Evolutionary conservation across 495 filamentous ascomycete species (phyloP).

Genomic region (Astrocystis sublimbata): DNA sequence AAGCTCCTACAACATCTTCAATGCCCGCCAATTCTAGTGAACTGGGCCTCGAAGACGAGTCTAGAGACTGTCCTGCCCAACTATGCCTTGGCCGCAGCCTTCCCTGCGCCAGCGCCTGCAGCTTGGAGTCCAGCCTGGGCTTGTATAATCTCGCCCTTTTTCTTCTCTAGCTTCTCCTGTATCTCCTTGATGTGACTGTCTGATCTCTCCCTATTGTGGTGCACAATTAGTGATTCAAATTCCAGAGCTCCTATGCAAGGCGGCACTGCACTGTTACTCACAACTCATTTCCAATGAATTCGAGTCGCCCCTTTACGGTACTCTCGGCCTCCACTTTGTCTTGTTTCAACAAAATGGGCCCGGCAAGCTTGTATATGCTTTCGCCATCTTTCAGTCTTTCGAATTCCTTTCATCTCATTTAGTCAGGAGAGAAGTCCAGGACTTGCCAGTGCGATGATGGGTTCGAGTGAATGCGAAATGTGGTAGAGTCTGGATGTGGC

Average conservation of each 20-base stretch:
- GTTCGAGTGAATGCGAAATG: neutral
- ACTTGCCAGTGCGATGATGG: neutral
- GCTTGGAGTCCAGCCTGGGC: slow-evolving; percentile 45
- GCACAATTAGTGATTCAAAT: no score
- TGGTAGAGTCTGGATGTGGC: neutral
- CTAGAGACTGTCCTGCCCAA: slow-evolving; percentile 8
- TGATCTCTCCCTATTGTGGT: slow-evolving; percentile 74
- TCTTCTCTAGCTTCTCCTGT: slow-evolving; percentile 78
- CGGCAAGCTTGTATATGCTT: slow-evolving; percentile 92
- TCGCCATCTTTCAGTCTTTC: slow-evolving; percentile 71
- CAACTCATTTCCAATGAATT: slow-evolving; percentile 95
- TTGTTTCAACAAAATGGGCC: slow-evolving; percentile 91
- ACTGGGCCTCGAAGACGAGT: no score
- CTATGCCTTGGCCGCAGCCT: slow-evolving; percentile 27
- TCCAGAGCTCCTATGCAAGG: no score
- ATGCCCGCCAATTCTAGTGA: no score
- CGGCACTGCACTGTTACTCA: slow-evolving; percentile 40
- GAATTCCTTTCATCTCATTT: slow-evolving; percentile 63
- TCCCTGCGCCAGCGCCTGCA: slow-evolving; percentile 26
- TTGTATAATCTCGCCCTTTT: slow-evolving; percentile 59
- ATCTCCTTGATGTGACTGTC: slow-evolving; percentile 78
- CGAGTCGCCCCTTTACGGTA: slow-evolving; percentile 85
- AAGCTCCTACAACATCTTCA: no score
- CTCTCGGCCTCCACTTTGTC: slow-evolving; percentile 83
- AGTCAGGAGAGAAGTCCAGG: neutral